These are phyloP conservation scores for Hibiscus trionum DNA, from an alignment of 345 rosid genomes.

Conservation along the genomic window DNA sequence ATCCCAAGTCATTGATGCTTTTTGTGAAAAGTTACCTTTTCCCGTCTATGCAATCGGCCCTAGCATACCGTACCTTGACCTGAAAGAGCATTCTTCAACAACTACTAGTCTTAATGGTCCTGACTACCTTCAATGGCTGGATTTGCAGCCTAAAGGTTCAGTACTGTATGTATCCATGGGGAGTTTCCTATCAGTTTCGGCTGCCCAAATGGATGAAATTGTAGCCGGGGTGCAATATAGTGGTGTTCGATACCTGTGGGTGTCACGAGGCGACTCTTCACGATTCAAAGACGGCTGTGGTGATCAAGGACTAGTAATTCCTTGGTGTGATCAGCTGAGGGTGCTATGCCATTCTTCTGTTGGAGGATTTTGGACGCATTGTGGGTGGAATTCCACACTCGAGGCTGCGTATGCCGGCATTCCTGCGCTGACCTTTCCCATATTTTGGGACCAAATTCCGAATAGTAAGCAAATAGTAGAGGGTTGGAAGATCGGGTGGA, in stretches of 20 bases:
- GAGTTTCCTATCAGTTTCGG: slow-evolving; percentile 13
- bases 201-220: slow-evolving; percentile 13
- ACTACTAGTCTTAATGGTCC: not conserved
- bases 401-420: slow-evolving; percentile 31
- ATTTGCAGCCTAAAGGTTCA: slow-evolving; percentile 10
- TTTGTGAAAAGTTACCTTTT: slow-evolving; percentile 11
- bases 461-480: slow-evolving; percentile 28
- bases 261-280: slow-evolving; percentile 4
- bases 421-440: slow-evolving; percentile 35
- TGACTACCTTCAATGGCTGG: slow-evolving; percentile 12
- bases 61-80: slow-evolving; percentile 27
- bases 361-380: slow-evolving; percentile 38
- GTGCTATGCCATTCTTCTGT: slow-evolving; percentile 31
- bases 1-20: slow-evolving; percentile 15
- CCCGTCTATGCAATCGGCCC: slow-evolving; percentile 37
- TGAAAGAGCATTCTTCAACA: not conserved
- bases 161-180: slow-evolving; percentile 14
- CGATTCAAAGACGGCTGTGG: slow-evolving; percentile 1
- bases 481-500: slow-evolving; percentile 37
- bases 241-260: slow-evolving; percentile 16
- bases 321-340: slow-evolving; percentile 33
- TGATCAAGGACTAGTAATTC: slow-evolving; percentile 17
- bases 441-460: slow-evolving; percentile 20
- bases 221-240: slow-evolving; percentile 10
- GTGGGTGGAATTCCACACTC: slow-evolving; percentile 29